Percentiles rank a stretch among this genome's conserved stretches.
Conservation (phyloP, 805 yeast species). For the Torulaspora indica region DNA sequence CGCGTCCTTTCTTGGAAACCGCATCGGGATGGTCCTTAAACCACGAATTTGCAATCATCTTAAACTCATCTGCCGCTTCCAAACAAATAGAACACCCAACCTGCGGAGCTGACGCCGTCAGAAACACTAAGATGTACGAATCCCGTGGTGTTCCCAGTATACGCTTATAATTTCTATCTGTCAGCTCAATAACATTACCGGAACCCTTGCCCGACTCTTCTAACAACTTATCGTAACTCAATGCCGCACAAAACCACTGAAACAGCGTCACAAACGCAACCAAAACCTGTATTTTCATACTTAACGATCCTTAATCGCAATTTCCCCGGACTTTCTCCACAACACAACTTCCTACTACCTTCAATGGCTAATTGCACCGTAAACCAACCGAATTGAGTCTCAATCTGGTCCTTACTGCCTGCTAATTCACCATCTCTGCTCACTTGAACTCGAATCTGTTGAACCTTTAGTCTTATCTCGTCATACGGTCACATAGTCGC, state of each 20-base stretch:
- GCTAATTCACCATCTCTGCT: not conserved
- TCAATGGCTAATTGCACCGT: not conserved
- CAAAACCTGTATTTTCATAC: constrained; percentile 10
- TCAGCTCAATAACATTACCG: constrained; percentile 44
- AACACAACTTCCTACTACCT: not conserved
- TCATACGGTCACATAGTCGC: not conserved
- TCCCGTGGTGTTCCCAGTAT: constrained; percentile 59
- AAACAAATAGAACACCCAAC: constrained; percentile 75
- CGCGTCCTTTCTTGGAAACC: constrained; percentile 27
- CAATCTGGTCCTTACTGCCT: not conserved
- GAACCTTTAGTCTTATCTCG: not conserved
- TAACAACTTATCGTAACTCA: constrained; percentile 26
- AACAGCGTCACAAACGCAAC: constrained; percentile 7
- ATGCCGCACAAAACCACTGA: constrained; percentile 15
- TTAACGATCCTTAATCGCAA: not conserved
- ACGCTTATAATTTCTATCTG: constrained; percentile 55
- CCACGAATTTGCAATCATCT: constrained; percentile 61
- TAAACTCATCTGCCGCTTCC: constrained; percentile 62
- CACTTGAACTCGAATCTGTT: not conserved
- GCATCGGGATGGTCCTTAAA: constrained; percentile 51
- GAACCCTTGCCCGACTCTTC: constrained; percentile 29
- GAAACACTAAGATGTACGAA: constrained; percentile 61
- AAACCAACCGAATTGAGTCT: not conserved
- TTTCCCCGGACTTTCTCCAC: not conserved
- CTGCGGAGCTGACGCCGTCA: constrained; percentile 70